These are phyloP conservation scores for Botrytis aclada DNA, from an alignment of 2,329 filamentous ascomycete genomes.

Conservation along the genomic window DNA sequence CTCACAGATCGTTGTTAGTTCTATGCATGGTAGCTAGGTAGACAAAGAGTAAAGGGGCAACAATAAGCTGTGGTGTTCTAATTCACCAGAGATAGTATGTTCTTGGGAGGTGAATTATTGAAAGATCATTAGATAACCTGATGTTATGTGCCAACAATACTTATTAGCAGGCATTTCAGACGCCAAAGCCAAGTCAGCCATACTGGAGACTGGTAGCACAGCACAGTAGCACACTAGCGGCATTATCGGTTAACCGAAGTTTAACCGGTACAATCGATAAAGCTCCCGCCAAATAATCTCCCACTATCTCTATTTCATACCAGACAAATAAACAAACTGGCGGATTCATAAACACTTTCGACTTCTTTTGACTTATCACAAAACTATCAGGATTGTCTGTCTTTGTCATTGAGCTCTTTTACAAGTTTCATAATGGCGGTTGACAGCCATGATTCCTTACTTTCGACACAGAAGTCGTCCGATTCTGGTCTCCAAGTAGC, in stretches of 20 bases:
- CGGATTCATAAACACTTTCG: neutral
- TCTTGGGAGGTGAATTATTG: neutral
- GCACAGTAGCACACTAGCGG: neutral
- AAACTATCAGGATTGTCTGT: neutral
- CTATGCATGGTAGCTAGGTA: neutral
- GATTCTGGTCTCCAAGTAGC: constrained; percentile 70
- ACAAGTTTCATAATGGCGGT: constrained; percentile 46
- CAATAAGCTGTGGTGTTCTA: neutral
- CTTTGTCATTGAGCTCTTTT: neutral
- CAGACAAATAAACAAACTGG: neutral
- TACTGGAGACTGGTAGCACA: neutral
- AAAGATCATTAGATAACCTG: neutral
- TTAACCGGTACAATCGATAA: constrained; percentile 15
- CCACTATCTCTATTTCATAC: neutral
- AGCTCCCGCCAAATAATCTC: neutral
- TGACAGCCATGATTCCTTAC: constrained; percentile 50
- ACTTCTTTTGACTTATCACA: neutral
- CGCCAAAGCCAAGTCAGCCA: neutral
- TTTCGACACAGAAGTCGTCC: constrained; percentile 64
- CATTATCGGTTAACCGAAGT: neutral
- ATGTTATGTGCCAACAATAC: neutral
- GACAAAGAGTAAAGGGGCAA: neutral
- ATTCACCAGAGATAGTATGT: neutral
- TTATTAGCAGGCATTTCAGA: neutral
- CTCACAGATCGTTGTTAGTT: neutral